Conservation (phyloP, 2,329 filamentous ascomycete genomes). For the Colletotrichum sp. region DNA sequence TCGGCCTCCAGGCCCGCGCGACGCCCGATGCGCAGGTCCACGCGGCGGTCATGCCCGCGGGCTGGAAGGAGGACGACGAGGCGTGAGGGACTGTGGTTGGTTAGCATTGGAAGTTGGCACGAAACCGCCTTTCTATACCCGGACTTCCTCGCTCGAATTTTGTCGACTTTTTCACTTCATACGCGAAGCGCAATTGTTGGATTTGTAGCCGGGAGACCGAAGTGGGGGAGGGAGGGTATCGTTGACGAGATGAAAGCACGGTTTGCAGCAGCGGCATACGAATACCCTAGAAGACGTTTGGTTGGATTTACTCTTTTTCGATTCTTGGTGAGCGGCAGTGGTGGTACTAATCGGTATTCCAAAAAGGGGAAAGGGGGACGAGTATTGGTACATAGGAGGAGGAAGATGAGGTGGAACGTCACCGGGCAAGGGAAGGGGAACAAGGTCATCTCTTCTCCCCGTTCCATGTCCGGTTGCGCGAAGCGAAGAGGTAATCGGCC, state of each 20-base stretch:
- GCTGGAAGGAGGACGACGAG: background rate
- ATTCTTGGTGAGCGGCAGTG: background rate
- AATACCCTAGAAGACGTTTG: conserved; percentile 11
- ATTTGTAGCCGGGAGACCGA: background rate
- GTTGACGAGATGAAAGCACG: background rate
- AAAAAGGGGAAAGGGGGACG: background rate
- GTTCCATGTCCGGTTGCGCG: background rate
- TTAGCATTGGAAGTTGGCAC: background rate
- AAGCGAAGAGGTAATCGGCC: background rate
- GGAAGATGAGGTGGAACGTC: background rate
- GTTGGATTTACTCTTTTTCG: background rate
- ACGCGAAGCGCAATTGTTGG: background rate
- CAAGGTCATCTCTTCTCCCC: background rate
- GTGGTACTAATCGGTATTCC: background rate
- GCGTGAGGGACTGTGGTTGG: background rate
- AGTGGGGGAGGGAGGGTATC: background rate
- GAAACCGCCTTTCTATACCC: background rate
- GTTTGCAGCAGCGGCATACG: conserved; percentile 13
- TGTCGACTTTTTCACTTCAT: background rate
- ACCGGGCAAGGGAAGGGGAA: background rate
- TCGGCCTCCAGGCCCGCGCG: conserved; percentile 17
- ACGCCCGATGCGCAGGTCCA: background rate
- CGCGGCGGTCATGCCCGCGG: background rate
- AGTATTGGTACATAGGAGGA: background rate
- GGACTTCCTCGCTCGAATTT: background rate